Percentiles rank a stretch among this genome's conserved stretches.
Conservation (phyloP, 164 flowering plant species). For the Nymphaea colorata region DNA sequence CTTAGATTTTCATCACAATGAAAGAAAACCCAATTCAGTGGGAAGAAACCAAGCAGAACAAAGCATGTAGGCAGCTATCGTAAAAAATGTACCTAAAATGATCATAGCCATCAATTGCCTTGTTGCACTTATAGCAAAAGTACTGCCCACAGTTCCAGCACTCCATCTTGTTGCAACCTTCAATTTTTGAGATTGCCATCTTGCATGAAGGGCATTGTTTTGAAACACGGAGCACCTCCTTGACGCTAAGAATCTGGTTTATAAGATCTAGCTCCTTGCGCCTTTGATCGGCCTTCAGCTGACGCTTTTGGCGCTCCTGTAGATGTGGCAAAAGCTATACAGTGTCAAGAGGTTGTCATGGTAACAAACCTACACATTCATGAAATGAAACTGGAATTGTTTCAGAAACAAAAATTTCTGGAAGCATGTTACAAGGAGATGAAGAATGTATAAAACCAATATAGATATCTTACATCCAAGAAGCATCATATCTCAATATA, state of each 20-base stretch:
- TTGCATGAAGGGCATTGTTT: conserved; percentile 91
- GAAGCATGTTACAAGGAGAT: background rate
- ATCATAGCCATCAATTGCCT: conserved; percentile 70
- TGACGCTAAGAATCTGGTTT: conserved; percentile 62
- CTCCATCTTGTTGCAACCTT: conserved; percentile 93
- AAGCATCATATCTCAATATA: no score
- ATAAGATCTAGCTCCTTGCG: conserved; percentile 57
- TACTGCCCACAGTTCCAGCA: conserved; percentile 65
- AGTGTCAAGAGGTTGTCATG: background rate
- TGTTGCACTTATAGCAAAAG: conserved; percentile 71
- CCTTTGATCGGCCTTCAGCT: conserved; percentile 37
- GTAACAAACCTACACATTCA: background rate
- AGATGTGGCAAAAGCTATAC: background rate
- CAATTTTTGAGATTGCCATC: conserved; percentile 72
- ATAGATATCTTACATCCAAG: no score
- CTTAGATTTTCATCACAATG: background rate
- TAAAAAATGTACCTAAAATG: conserved; percentile 55
- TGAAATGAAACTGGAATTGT: background rate
- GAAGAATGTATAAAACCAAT: no score
- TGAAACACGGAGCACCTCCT: conserved; percentile 51
- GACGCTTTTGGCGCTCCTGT: conserved; percentile 69
- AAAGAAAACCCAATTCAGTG: background rate
- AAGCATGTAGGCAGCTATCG: background rate
- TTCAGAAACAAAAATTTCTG: background rate
- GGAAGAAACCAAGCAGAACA: background rate